Base-by-base conservation (phyloP, 148 eudicot species). In the Dysphania ambrosioides region DNA sequence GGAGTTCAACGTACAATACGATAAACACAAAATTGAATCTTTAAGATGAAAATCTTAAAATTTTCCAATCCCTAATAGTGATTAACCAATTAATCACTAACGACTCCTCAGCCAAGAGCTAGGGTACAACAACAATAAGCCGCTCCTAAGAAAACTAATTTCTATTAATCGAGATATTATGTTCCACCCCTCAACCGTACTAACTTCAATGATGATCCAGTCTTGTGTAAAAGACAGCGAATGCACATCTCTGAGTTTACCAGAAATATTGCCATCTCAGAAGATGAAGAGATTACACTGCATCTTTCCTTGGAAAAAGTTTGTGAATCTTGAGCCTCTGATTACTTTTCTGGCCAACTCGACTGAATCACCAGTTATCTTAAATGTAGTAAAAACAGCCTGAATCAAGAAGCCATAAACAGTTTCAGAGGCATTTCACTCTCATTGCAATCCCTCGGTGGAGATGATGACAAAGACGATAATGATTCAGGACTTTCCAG, bases 361-460 rank as follows among this genome's bases (percentile, higher is more conserved):
- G 47, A 35, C 47, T 65, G 47, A 65, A 35, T n/a, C 36, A 15
- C 29, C 68, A 65, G 68, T 21, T 36, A n/a, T n/a, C n/a, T 59
- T 40, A n/a, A 57, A 56, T 35, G 1, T 34, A 2, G 9, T 49
- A 49, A 16, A 31, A 24, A 29, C 31, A 31, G 38, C 23, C 26
- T 8, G 15, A 42, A 74, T 79, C 76, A 81, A 64, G 79, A 83
- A 7, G 63, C 82, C 80, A 78, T 81, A 4, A 75, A 75, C 44
- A 78, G 68, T 58, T 40, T 84, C 57, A 79, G 63, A 36, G 80
- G 82, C 71, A 49, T 42, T 73, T 82, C 85, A 30, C 82, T 79
- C 62, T 79, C 85, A 21, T 71, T 63, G 4, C 77, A 68, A 40
- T 79, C 60, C 56, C 32, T 49, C 3, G 81, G 72, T 6, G 71